A percentile compares a stretch with the other conserved stretches of the same genome.
Evolutionary conservation across 164 flowering plant species (phyloP).

Genomic region (Vitis rupestris): DNA sequence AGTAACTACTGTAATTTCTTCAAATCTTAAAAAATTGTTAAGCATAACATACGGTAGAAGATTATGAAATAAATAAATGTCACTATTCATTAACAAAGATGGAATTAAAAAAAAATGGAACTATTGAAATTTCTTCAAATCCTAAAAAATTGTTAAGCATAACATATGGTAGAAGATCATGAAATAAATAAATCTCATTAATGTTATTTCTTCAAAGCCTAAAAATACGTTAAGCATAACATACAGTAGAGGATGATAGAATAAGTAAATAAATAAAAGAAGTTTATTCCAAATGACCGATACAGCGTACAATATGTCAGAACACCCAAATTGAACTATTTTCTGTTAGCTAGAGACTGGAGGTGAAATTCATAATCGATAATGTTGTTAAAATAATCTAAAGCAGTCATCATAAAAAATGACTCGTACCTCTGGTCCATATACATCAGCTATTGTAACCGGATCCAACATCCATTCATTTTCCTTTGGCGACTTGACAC

Average conservation of each 20-base stretch:
- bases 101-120: neutral
- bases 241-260: too few species aligned
- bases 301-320: too few species aligned
- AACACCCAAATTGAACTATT: too few species aligned
- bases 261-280: neutral
- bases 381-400: neutral
- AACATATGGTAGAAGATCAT: neutral
- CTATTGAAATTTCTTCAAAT: neutral
- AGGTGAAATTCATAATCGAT: neutral
- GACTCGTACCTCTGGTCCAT: conserved; percentile 70
- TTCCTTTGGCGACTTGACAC: conserved; percentile 73
- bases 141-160: neutral
- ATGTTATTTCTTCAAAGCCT: too few species aligned
- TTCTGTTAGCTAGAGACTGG: too few species aligned
- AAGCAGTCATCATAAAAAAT: neutral
- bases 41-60: neutral
- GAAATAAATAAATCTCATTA: neutral
- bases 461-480: conserved; percentile 90
- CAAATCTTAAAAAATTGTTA: neutral
- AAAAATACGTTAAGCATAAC: too few species aligned
- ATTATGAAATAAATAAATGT: neutral
- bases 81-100: neutral
- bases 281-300: neutral
- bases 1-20: neutral
- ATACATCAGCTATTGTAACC: conserved; percentile 71